A percentile compares a stretch with the other conserved stretches of the same genome.
These are phyloP conservation scores for Leccinum boreale DNA, from an alignment of 768 basidiomycete species.

Conservation along the genomic window DNA sequence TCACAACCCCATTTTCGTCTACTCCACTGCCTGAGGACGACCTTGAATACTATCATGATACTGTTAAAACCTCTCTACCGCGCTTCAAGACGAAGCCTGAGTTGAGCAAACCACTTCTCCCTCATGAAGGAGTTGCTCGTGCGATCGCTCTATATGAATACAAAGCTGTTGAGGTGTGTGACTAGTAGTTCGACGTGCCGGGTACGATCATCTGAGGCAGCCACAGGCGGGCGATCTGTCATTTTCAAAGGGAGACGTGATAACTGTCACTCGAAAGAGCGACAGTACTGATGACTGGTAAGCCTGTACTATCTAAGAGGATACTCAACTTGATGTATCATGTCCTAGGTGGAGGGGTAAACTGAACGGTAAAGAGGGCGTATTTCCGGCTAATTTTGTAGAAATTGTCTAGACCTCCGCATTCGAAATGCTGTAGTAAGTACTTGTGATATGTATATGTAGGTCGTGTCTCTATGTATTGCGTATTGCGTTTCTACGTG, in stretches of 20 bases:
- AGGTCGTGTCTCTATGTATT: constrained; percentile 1
- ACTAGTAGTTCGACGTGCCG: not conserved
- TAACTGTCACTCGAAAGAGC: constrained; percentile 65
- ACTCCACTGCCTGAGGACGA: constrained; percentile 23
- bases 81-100: constrained; percentile 50
- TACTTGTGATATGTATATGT: not conserved
- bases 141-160: constrained; percentile 77
- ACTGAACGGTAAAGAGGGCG: constrained; percentile 52
- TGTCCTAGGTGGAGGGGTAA: constrained; percentile 74
- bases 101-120: constrained; percentile 44
- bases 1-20: constrained; percentile 29
- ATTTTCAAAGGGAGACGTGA: constrained; percentile 73
- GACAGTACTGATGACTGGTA: constrained; percentile 75
- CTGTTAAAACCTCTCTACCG: constrained; percentile 19
- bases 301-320: constrained; percentile 14
- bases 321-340: not conserved
- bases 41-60: constrained; percentile 7
- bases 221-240: constrained; percentile 71
- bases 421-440: not conserved
- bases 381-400: constrained; percentile 86
- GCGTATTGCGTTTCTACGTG: not conserved
- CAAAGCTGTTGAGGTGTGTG: constrained; percentile 62
- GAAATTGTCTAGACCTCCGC: constrained; percentile 44
- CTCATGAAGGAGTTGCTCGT: constrained; percentile 60
- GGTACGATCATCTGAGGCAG: constrained; percentile 3